Evolutionary conservation across 768 basidiomycete genomes (phyloP).

Genomic region (Russula emetica): DNA sequence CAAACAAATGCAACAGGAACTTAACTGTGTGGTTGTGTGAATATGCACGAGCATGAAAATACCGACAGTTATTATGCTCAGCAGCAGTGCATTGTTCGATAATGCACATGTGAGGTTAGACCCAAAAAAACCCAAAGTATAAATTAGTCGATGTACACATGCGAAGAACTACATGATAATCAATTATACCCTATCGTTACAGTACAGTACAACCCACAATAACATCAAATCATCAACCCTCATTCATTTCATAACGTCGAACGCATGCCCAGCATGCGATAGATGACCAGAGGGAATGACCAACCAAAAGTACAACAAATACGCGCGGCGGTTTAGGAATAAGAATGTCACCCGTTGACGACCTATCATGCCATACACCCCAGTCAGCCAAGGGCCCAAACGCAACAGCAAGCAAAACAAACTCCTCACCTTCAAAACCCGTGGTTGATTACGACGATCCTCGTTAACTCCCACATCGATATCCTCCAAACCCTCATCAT

Average conservation of each 20-base stretch:
- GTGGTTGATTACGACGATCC: background rate
- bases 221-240: background rate
- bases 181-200: background rate
- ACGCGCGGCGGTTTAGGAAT: background rate
- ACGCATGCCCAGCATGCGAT: slow-evolving; percentile 6
- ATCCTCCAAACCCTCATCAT: background rate
- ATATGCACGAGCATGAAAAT: too few relatives aligned
- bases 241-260: background rate
- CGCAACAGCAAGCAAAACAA: background rate
- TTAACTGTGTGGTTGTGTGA: too few relatives aligned
- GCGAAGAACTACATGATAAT: background rate
- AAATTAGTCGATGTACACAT: background rate
- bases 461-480: too few relatives aligned
- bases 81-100: too few relatives aligned
- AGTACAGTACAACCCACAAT: too few relatives aligned
- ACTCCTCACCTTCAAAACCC: slow-evolving; percentile 18
- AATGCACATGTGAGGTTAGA: too few relatives aligned
- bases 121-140: too few relatives aligned
- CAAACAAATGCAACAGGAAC: too few relatives aligned
- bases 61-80: too few relatives aligned
- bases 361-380: slow-evolving; percentile 18
- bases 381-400: background rate
- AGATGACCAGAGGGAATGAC: background rate
- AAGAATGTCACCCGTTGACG: slow-evolving; percentile 18
- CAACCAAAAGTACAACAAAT: background rate